Conservation (phyloP, 1,139 yeast species). For the Suhomyces choctaworum region DNA sequence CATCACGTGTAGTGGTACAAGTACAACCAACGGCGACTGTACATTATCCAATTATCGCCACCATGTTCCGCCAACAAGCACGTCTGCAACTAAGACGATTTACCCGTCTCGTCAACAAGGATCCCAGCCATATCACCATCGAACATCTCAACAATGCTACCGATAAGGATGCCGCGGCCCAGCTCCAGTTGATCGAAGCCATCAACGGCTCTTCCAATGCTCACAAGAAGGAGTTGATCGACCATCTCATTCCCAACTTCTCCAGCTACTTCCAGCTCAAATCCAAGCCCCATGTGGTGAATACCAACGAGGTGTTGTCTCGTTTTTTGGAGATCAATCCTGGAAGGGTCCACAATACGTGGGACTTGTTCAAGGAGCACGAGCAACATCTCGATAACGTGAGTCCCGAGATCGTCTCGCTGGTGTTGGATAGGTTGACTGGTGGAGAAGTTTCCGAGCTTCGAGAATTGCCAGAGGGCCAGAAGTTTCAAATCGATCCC, state of each 20-base stretch:
- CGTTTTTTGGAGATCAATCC: constrained; percentile 37
- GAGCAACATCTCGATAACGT: constrained; percentile 12
- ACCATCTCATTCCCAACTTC: constrained; percentile 30
- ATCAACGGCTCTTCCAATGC: constrained; percentile 13
- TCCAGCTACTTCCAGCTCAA: constrained; percentile 32
- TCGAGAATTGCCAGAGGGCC: constrained; percentile 7
- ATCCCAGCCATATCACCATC: constrained; percentile 15
- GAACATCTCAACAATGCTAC: constrained; percentile 9
- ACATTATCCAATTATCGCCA: background rate
- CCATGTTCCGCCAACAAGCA: background rate
- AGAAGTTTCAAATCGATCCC: constrained; percentile 5
- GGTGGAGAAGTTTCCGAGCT: constrained; percentile 18
- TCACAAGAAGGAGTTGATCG: constrained; percentile 13
- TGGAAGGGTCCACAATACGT: constrained; percentile 39
- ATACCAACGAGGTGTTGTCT: constrained; percentile 14
- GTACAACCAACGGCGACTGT: too few relatives aligned
- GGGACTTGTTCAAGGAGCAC: constrained; percentile 36
- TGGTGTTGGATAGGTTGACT: constrained; percentile 24
- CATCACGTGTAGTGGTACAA: too few relatives aligned
- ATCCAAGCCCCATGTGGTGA: constrained; percentile 15
- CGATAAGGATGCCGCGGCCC: constrained; percentile 6
- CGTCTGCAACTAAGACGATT: constrained; percentile 2
- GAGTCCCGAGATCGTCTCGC: constrained; percentile 16
- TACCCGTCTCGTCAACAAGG: constrained; percentile 8
- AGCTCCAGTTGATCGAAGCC: constrained; percentile 14